Evolutionary conservation across 202 grass and related monocot species (phyloP), one percentile per base, ranked within the genome.

Genomic region (Thinopyrum obtusiflorum): DNA sequence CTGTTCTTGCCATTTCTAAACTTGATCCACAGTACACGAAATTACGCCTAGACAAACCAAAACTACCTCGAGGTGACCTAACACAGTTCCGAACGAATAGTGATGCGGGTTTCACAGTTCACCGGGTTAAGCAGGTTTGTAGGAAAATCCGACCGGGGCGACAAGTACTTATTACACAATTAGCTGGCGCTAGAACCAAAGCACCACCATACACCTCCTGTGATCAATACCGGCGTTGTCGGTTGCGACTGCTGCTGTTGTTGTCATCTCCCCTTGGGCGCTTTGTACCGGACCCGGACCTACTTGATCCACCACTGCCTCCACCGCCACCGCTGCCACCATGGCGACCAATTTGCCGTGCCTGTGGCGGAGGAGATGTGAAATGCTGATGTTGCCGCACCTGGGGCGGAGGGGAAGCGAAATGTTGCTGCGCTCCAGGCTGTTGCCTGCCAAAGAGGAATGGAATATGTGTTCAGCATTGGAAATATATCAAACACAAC

Each of bases 221-320:
- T 68, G 21, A 87, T 80, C 89, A 87, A 62, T 87, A 90, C 0
- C 76, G 89, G 15, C 85, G 85, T 65, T 87, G 89, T 1, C 89
- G 70, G 63, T 33, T 69, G 85, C 76, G 86, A 25, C 32, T 85
- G 68, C 82, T 60, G 21, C 68, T 77, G 24, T 8, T 63, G 78
- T 12, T 62, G 20, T 61, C 68, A n/a, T 90, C 89, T 33, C 69
- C 76, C 60, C 85, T 76, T 23, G 46, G 89, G n/a, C 89, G 49
- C 69, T 17, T 90, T 9, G 61, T 39, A 31, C 83, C 53, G 0
- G 69, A 85, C 18, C 82, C 61, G 2, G 13, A 64, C 37, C 82
- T 66, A 29, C 81, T 61, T n/a, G 85, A 87, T 24, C 82, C 71
- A 17, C 60, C 63, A 44, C 77, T 29, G 36, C 70, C n/a, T 6